phyloP scores from a whole-genome alignment of 75 land plant genomes.

The Azolla pinnata region DNA sequence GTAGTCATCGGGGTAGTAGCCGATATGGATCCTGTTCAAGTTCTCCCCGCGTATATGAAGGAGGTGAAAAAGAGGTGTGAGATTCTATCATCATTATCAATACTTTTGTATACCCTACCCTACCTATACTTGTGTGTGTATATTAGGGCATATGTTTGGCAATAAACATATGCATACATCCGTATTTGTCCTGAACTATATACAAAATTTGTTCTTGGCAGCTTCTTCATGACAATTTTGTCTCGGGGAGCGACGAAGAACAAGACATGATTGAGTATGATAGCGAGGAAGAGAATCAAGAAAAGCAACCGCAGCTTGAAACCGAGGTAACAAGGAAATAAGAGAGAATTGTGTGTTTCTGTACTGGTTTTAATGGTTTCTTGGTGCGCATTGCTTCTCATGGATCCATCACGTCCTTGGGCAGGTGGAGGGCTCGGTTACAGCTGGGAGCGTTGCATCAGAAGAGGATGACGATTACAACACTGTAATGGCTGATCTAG shows the following conservation, averaged over 20 bases:
- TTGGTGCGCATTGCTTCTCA: not conserved
- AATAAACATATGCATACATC: not conserved
- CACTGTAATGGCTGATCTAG: not conserved
- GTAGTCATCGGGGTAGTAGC: slow-evolving; percentile 32
- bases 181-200: not conserved
- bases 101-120: not conserved
- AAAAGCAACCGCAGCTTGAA: slow-evolving; percentile 25
- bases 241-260: slow-evolving; percentile 76
- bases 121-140: not conserved
- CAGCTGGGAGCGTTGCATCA: slow-evolving; percentile 58
- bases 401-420: not conserved
- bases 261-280: slow-evolving; percentile 31
- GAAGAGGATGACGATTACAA: slow-evolving; percentile 65
- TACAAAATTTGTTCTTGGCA: slow-evolving; percentile 13
- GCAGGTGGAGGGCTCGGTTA: slow-evolving; percentile 74
- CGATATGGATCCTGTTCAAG: slow-evolving; percentile 55
- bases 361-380: not conserved
- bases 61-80: slow-evolving; percentile 77
- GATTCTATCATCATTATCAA: no score
- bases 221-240: slow-evolving; percentile 57
- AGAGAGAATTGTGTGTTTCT: not conserved
- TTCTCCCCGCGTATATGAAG: slow-evolving; percentile 61
- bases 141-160: not conserved
- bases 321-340: slow-evolving; percentile 42
- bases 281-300: slow-evolving; percentile 68